Evolutionary conservation across 2,329 filamentous ascomycete species (phyloP).

Genomic region (Blastomyces parvus): DNA sequence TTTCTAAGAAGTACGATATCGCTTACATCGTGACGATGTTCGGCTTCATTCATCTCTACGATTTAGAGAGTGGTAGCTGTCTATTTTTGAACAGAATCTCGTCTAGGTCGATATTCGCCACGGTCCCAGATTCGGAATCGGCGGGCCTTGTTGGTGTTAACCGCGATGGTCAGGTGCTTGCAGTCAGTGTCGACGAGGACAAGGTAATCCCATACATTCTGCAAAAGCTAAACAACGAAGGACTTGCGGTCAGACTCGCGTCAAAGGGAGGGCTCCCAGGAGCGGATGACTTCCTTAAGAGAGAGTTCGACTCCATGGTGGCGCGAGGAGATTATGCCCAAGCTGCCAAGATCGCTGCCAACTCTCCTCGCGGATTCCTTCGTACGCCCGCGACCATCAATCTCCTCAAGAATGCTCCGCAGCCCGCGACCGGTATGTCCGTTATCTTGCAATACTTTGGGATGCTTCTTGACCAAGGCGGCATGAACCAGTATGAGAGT

Average conservation of each 20-base stretch:
- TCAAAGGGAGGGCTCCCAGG: constrained; percentile 88
- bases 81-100: constrained; percentile 99
- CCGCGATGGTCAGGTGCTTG: constrained; percentile 91
- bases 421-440: constrained; percentile 66
- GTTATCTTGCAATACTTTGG: constrained; percentile 96
- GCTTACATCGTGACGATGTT: constrained; percentile 98
- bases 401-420: constrained; percentile 79
- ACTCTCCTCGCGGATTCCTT: constrained; percentile 90
- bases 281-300: constrained; percentile 83
- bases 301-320: constrained; percentile 84
- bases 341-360: constrained; percentile 91
- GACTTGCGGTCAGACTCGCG: constrained; percentile 90
- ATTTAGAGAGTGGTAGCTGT: constrained; percentile 86
- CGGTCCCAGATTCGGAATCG: constrained; percentile 70
- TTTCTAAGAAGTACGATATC: constrained; percentile 92
- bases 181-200: constrained; percentile 84
- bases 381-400: constrained; percentile 93
- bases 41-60: constrained; percentile 97
- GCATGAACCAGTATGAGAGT: constrained; percentile 85
- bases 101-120: constrained; percentile 97
- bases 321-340: constrained; percentile 69
- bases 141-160: constrained; percentile 91
- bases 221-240: constrained; percentile 88
- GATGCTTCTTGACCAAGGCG: constrained; percentile 90
- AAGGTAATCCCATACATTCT: constrained; percentile 90